A percentile compares a stretch with the other conserved stretches of the same genome.
These are phyloP conservation scores for Diaporthe citri DNA, from an alignment of 2,329 filamentous ascomycete genomes.

Conservation along the genomic window DNA sequence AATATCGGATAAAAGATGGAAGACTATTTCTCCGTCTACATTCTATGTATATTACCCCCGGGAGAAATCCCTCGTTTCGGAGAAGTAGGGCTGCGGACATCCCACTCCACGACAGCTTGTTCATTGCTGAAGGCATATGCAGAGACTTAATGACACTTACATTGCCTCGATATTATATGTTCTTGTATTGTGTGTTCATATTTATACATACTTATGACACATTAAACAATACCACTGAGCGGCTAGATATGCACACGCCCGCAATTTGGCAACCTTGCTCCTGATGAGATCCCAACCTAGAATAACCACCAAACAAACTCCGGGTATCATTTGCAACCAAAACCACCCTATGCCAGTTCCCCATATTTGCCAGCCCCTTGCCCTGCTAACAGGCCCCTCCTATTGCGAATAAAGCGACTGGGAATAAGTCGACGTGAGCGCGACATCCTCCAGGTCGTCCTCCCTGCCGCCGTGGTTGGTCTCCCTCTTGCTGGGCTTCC, in stretches of 20 bases:
- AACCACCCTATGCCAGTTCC: not conserved
- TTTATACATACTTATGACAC: not conserved
- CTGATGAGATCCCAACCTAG: not conserved
- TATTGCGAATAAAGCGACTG: constrained; percentile 39
- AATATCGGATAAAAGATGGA: not conserved
- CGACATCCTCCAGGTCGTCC: constrained; percentile 32
- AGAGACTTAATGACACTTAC: not conserved
- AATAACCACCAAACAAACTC: constrained; percentile 26
- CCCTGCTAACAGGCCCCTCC: not conserved
- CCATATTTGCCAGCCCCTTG: too few relatives aligned
- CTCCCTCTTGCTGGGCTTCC: constrained; percentile 38
- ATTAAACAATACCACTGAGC: constrained; percentile 7
- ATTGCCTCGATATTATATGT: not conserved
- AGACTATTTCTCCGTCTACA: not conserved
- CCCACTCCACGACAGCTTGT: constrained; percentile 25
- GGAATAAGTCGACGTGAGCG: constrained; percentile 36
- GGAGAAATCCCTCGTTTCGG: constrained; percentile 23
- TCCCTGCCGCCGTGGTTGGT: not conserved
- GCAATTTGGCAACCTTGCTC: not conserved
- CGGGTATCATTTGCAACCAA: constrained; percentile 34
- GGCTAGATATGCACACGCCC: not conserved
- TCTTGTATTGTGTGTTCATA: not conserved
- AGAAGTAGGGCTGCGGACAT: constrained; percentile 5
- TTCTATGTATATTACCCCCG: constrained; percentile 24
- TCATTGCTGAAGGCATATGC: not conserved